Evolutionary conservation across 768 basidiomycete species (phyloP).

Genomic region (Ramaria rubella): DNA sequence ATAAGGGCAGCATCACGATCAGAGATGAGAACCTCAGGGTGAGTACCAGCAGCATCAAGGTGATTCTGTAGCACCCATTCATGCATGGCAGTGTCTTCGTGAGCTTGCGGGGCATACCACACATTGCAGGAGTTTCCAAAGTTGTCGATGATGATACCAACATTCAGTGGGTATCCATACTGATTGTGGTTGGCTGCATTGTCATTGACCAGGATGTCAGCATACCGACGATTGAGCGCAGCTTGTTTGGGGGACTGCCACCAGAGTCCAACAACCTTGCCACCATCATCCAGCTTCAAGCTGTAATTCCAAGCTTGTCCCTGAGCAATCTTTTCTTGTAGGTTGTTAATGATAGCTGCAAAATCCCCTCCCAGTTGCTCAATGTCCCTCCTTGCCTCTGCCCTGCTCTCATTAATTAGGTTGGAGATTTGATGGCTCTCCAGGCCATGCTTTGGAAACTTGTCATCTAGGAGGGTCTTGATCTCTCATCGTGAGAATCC

Average conservation of each 20-base stretch:
- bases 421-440: conserved; percentile 4
- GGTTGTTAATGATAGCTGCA: neutral
- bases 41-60: conserved; percentile 13
- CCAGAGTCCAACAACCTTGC: conserved; percentile 1
- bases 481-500: conserved; percentile 12
- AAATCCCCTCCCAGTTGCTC: conserved; percentile 5
- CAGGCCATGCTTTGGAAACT: neutral
- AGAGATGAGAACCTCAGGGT: conserved; percentile 19
- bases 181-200: conserved; percentile 4
- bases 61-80: conserved; percentile 22
- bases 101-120: conserved; percentile 23
- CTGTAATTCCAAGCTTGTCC: neutral
- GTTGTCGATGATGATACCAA: no score
- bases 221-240: neutral
- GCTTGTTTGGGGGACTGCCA: conserved; percentile 1
- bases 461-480: conserved; percentile 10
- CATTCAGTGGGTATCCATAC: neutral
- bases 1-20: conserved; percentile 22
- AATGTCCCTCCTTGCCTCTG: neutral
- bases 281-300: conserved; percentile 19
- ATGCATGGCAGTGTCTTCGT: conserved; percentile 19
- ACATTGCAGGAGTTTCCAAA: neutral
- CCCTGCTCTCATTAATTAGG: neutral
- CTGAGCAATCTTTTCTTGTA: neutral
- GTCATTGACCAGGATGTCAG: conserved; percentile 6